Evolutionary conservation across 208 protist species (phyloP).

Genomic region (Crithidia bombi): DNA sequence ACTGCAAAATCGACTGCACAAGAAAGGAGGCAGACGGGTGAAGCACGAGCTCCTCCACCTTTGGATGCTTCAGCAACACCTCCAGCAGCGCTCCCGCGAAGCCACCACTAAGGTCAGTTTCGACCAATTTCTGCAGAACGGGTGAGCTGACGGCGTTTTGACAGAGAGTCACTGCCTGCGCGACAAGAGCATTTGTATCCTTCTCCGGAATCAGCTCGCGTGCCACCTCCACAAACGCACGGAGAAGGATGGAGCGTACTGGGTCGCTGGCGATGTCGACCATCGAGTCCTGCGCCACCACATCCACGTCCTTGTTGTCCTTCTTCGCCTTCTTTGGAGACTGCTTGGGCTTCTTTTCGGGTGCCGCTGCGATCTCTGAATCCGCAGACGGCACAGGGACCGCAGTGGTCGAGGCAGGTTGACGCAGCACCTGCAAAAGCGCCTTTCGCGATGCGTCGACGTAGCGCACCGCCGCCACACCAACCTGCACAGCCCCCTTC

Average conservation of each 20-base stretch:
- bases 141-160: slow-evolving; percentile 74
- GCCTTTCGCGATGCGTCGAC: slow-evolving; percentile 33
- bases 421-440: slow-evolving; percentile 23
- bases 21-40: slow-evolving; percentile 73
- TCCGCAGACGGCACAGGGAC: slow-evolving; percentile 38
- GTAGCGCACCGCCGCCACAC: slow-evolving; percentile 41
- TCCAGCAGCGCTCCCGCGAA: slow-evolving; percentile 33
- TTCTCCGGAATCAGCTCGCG: slow-evolving; percentile 30
- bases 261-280: slow-evolving; percentile 58
- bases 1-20: slow-evolving; percentile 75
- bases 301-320: background rate
- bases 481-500: slow-evolving; percentile 41
- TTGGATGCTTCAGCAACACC: slow-evolving; percentile 31
- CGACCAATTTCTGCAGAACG: slow-evolving; percentile 84
- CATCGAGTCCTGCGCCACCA: slow-evolving; percentile 21
- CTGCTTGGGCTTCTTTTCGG: background rate
- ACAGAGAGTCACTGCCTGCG: slow-evolving; percentile 47
- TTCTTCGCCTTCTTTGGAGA: background rate
- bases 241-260: slow-evolving; percentile 74
- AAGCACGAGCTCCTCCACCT: slow-evolving; percentile 48
- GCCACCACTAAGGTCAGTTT: slow-evolving; percentile 39
- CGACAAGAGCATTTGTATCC: slow-evolving; percentile 28
- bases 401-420: slow-evolving; percentile 7
- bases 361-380: background rate
- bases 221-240: slow-evolving; percentile 67